Percentiles rank a stretch among this genome's conserved stretches.
phyloP scores from a whole-genome alignment of 352 stramenopile species.

The Globisporangium barbulae region DNA sequence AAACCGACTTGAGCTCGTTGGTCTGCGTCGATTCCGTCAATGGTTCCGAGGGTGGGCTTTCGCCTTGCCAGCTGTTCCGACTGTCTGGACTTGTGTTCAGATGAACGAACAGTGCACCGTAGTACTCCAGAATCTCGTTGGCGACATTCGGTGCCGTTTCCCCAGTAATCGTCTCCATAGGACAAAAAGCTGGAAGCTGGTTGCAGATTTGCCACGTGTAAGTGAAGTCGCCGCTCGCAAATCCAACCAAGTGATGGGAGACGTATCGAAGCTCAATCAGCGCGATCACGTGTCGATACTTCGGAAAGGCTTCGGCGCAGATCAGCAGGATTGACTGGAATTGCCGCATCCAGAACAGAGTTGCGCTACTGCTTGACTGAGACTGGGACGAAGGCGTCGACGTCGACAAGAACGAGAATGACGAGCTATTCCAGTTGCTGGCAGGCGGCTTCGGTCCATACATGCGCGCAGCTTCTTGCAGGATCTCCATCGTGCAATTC shows the following conservation, averaged over 20 bases:
- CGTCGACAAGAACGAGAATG: conserved; percentile 34
- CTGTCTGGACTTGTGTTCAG: conserved; percentile 59
- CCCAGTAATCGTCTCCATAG: conserved; percentile 45
- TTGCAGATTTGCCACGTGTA: conserved; percentile 82
- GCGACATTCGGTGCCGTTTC: conserved; percentile 60
- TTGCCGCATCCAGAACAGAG: conserved; percentile 76
- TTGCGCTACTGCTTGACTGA: conserved; percentile 38
- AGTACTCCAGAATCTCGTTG: conserved; percentile 79
- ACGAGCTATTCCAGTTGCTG: conserved; percentile 20
- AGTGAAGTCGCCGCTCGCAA: conserved; percentile 48
- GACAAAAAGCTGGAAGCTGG: conserved; percentile 42
- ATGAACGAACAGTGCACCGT: conserved; percentile 57
- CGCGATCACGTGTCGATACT: conserved; percentile 57
- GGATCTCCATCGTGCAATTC: conserved; percentile 60
- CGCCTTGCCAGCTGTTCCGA: conserved; percentile 29
- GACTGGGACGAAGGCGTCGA: conserved; percentile 40
- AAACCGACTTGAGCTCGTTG: conserved; percentile 13
- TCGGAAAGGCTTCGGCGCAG: conserved; percentile 66
- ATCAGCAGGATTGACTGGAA: conserved; percentile 73
- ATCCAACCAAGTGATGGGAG: conserved; percentile 71
- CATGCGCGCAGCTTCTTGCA: conserved; percentile 70
- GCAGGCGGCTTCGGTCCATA: conserved; percentile 48
- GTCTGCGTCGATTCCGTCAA: conserved; percentile 4
- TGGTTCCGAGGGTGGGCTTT: conserved; percentile 19
- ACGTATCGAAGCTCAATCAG: conserved; percentile 83